phyloP scores from a whole-genome alignment of 108 stramenopile species.

The Stephanodiscus triporus region DNA sequence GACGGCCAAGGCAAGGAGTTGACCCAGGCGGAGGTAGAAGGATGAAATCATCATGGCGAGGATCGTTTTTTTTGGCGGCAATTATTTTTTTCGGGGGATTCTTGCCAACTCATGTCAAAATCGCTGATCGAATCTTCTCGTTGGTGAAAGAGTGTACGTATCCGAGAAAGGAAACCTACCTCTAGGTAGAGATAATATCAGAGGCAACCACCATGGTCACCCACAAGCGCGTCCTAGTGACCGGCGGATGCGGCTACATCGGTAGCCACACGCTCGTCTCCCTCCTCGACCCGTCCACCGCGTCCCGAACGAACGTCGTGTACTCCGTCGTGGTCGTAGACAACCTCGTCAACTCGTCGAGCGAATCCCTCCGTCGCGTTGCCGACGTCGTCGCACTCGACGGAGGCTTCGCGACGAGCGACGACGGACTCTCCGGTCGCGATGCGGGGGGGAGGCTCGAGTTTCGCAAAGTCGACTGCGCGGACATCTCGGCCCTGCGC shows the following conservation, averaged over 20 bases:
- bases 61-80: too few relatives aligned
- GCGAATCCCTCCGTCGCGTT: conserved; percentile 75
- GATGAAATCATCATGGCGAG: too few relatives aligned
- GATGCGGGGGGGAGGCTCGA: conserved; percentile 57
- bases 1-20: background rate
- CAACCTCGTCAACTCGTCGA: conserved; percentile 78
- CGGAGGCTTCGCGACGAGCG: conserved; percentile 19
- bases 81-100: too few relatives aligned
- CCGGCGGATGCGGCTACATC: conserved; percentile 99
- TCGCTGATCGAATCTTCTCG: too few relatives aligned
- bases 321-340: conserved; percentile 92
- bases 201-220: background rate
- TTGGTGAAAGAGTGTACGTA: too few relatives aligned
- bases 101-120: too few relatives aligned
- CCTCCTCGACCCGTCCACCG: conserved; percentile 69
- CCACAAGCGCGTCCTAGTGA: conserved; percentile 77
- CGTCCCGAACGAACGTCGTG: conserved; percentile 44
- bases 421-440: conserved; percentile 11
- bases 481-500: conserved; percentile 63
- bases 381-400: conserved; percentile 63
- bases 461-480: conserved; percentile 81
- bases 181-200: too few relatives aligned
- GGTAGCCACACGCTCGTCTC: conserved; percentile 95
- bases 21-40: background rate
- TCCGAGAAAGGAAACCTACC: too few relatives aligned